These are phyloP conservation scores for Pythium coloratum DNA, from an alignment of 352 stramenopile genomes.

Conservation along the genomic window DNA sequence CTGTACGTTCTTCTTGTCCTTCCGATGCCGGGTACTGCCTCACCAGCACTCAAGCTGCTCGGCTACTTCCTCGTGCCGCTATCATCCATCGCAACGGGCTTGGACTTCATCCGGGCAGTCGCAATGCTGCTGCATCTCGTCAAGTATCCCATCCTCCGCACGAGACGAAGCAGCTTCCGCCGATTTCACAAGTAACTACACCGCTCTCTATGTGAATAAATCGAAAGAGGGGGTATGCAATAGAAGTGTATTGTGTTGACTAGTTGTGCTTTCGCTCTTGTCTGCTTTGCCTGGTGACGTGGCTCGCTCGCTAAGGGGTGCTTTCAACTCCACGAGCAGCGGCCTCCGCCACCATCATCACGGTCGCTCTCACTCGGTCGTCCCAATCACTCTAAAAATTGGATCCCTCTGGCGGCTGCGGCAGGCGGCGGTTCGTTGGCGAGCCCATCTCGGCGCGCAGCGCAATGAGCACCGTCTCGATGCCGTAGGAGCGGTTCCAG, in stretches of 20 bases:
- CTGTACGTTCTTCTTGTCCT: slow-evolving; percentile 63
- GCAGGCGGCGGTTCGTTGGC: slow-evolving; percentile 86
- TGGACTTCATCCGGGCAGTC: slow-evolving; percentile 58
- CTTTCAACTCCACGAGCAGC: not conserved
- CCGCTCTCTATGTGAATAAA: not conserved
- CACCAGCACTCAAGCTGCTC: slow-evolving; percentile 32
- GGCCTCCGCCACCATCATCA: not conserved
- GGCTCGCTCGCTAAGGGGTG: no score
- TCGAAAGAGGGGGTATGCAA: slow-evolving; percentile 12
- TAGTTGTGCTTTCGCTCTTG: slow-evolving; percentile 1
- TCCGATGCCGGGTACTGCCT: slow-evolving; percentile 32
- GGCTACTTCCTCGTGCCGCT: slow-evolving; percentile 59
- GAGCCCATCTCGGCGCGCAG: slow-evolving; percentile 90
- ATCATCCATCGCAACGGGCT: slow-evolving; percentile 50
- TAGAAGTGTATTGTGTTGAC: slow-evolving; percentile 19
- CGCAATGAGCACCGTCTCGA: slow-evolving; percentile 89
- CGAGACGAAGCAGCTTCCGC: not conserved
- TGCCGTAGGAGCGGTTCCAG: slow-evolving; percentile 89
- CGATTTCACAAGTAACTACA: not conserved
- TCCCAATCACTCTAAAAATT: slow-evolving; percentile 78
- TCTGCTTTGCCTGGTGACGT: not conserved
- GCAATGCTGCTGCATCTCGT: slow-evolving; percentile 56
- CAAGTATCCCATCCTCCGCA: slow-evolving; percentile 35
- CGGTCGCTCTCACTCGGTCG: slow-evolving; percentile 3
- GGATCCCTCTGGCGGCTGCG: slow-evolving; percentile 88